Evolutionary conservation across 768 basidiomycete species (phyloP).

Genomic region (Dentipellis fragilis): DNA sequence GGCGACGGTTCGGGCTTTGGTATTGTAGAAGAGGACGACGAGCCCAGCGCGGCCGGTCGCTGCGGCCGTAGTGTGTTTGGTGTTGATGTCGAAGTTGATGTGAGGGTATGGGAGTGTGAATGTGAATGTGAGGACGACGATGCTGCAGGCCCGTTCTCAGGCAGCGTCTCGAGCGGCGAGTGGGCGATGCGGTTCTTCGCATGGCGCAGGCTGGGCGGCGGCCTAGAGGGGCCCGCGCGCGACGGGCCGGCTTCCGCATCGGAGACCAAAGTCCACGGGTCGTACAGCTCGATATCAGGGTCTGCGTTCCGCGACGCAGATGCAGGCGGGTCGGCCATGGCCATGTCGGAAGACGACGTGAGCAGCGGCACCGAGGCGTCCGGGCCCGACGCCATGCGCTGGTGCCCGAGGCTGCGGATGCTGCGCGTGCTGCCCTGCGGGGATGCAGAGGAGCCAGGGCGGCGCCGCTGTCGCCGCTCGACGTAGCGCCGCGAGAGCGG

Average conservation of each 20-base stretch:
- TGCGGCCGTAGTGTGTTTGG: background rate
- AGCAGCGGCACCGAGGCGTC: conserved; percentile 13
- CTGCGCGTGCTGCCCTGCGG: background rate
- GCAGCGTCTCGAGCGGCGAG: conserved; percentile 10
- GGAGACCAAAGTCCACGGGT: background rate
- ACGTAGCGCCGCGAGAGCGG: conserved; percentile 7
- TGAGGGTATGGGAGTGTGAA: background rate
- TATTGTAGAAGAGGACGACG: too few relatives aligned
- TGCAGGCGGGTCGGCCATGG: background rate
- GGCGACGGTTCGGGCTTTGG: background rate
- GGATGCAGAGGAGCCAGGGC: background rate
- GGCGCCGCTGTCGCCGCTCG: background rate
- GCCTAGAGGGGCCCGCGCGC: background rate
- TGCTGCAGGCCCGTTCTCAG: conserved; percentile 3
- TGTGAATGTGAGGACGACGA: background rate
- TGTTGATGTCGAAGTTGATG: background rate
- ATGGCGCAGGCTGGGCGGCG: conserved; percentile 8
- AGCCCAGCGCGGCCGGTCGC: background rate
- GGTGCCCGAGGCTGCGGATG: background rate
- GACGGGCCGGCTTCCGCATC: background rate
- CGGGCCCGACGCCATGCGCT: conserved; percentile 4
- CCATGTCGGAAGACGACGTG: background rate
- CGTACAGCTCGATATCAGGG: background rate
- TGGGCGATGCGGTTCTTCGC: conserved; percentile 8
- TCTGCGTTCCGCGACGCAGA: background rate